A percentile compares a stretch with the other conserved stretches of the same genome.
phyloP scores from a whole-genome alignment of 176 grass and related monocot genomes.

The Rhynchospora pubera region DNA sequence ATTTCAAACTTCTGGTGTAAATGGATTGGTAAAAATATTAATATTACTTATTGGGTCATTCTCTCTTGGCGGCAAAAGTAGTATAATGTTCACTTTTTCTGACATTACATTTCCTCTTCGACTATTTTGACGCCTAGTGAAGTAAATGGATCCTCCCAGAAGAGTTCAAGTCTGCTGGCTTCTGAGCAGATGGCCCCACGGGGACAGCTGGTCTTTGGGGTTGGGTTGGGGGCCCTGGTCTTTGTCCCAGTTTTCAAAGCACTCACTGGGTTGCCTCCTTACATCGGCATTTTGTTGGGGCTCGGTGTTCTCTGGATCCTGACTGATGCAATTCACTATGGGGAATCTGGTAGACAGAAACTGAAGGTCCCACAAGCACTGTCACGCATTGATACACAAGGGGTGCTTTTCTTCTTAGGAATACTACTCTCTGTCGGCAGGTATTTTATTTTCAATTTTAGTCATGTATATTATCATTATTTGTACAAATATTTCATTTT shows the following conservation, averaged over 20 bases:
- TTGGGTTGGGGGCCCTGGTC: conserved; percentile 71
- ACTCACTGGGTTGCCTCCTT: conserved; percentile 85
- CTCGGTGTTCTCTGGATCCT: conserved; percentile 88
- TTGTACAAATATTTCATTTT: background rate
- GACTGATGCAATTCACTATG: conserved; percentile 90
- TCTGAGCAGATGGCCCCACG: conserved; percentile 93
- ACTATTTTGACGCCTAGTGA: conserved; percentile 43
- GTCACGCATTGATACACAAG: conserved; percentile 88
- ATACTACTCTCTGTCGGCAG: conserved; percentile 82
- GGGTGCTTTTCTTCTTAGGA: conserved; percentile 90
- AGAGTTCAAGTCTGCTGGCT: conserved; percentile 46
- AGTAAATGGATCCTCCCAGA: conserved; percentile 56
- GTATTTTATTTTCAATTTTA: conserved; percentile 22
- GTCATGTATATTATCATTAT: background rate
- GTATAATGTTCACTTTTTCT: background rate
- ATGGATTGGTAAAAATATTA: too few relatives aligned
- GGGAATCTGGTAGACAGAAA: conserved; percentile 65
- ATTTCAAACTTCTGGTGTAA: too few relatives aligned
- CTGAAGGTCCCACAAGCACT: conserved; percentile 92
- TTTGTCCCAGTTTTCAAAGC: conserved; percentile 86
- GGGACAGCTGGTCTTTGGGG: conserved; percentile 75
- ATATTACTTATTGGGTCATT: too few relatives aligned
- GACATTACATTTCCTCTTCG: conserved; percentile 1
- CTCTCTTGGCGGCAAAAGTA: conserved; percentile 5
- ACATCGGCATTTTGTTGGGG: conserved; percentile 82